phyloP scores from a whole-genome alignment of 73 alveolate genomes.

The Blepharisma japonicum region DNA sequence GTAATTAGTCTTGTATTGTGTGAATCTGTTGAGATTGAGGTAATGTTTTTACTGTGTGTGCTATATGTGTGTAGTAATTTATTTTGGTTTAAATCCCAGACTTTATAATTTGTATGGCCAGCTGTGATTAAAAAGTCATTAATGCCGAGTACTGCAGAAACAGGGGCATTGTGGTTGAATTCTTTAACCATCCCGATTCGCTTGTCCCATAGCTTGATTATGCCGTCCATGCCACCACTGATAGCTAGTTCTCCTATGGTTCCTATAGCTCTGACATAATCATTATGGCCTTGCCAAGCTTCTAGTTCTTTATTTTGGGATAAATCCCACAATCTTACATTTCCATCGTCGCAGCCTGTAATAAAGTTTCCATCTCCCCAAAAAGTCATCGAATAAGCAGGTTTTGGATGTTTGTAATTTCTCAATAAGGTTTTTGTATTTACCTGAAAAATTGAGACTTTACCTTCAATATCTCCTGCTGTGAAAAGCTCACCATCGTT shows the following conservation, averaged over 20 bases:
- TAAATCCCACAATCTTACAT: constrained; percentile 2
- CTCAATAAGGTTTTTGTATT: constrained; percentile 10
- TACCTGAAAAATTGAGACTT: background rate
- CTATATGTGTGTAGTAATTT: background rate
- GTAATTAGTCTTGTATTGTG: background rate
- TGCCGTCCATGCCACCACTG: constrained; percentile 19
- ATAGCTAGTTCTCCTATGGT: background rate
- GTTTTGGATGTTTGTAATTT: background rate
- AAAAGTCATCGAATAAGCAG: background rate
- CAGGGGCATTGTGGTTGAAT: constrained; percentile 3
- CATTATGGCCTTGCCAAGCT: background rate
- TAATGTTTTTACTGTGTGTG: constrained; percentile 22
- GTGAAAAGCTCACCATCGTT: constrained; percentile 27
- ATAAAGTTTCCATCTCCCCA: background rate
- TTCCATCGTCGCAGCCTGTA: constrained; percentile 8
- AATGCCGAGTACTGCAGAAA: background rate
- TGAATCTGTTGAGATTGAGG: background rate
- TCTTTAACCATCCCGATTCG: background rate
- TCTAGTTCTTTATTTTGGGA: background rate
- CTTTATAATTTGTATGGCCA: constrained; percentile 13
- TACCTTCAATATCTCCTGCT: constrained; percentile 28
- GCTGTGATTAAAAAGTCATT: background rate
- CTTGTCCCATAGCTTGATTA: constrained; percentile 19
- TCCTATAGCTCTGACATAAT: constrained; percentile 12
- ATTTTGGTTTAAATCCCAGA: background rate